Evolutionary conservation across 2,329 filamentous ascomycete species (phyloP).

Genomic region (Paracorniculantispora psalliotae): DNA sequence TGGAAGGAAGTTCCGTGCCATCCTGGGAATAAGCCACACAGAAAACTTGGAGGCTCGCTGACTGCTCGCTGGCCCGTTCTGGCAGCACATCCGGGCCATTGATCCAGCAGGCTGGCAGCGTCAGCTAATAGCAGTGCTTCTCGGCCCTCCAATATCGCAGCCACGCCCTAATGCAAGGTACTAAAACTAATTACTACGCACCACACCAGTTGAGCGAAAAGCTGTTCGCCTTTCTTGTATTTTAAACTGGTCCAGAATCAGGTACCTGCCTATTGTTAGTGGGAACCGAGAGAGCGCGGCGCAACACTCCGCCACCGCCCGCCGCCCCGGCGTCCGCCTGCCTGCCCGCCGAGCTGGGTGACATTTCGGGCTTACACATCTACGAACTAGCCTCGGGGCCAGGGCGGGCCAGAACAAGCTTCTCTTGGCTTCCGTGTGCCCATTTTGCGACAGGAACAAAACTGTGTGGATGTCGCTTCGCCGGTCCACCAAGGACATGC

Average conservation of each 20-base stretch:
- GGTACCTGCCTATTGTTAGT: neutral
- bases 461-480: neutral
- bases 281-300: neutral
- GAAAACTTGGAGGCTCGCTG: neutral
- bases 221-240: neutral
- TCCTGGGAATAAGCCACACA: neutral
- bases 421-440: neutral
- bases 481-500: neutral
- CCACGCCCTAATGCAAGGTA: conserved; percentile 2
- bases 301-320: neutral
- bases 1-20: neutral
- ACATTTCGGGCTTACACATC: neutral
- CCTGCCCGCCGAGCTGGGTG: neutral
- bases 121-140: neutral
- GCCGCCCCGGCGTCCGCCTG: neutral
- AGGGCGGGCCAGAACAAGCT: neutral
- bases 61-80: neutral
- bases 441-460: neutral
- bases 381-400: neutral
- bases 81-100: neutral
- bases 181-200: neutral
- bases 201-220: neutral
- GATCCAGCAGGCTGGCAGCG: neutral
- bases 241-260: neutral
- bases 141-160: neutral